phyloP scores from a whole-genome alignment of 331 rosid genomes.

The Rosa hybrid region DNA sequence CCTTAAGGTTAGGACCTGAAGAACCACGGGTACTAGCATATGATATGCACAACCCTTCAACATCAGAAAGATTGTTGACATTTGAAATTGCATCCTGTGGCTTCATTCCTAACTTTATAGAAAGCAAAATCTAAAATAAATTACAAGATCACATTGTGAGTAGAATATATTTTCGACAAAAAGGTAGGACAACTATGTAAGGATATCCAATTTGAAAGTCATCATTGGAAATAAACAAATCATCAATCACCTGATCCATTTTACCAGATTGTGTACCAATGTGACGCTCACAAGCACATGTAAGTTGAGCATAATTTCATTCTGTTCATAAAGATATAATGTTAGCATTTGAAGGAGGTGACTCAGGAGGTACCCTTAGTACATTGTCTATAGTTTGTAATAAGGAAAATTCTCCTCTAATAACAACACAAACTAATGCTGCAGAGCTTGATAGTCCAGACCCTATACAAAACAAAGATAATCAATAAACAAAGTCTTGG shows the following conservation, averaged over 20 bases:
- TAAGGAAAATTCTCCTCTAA: slow-evolving; percentile 66
- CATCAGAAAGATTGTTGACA: slow-evolving; percentile 82
- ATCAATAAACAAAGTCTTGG: too few relatives aligned
- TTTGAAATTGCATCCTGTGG: slow-evolving; percentile 59
- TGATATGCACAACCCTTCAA: slow-evolving; percentile 79
- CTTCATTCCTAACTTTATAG: slow-evolving; percentile 88
- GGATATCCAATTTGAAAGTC: too few relatives aligned
- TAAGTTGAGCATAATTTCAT: slow-evolving; percentile 72
- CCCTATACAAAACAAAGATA: too few relatives aligned
- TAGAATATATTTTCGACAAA: too few relatives aligned
- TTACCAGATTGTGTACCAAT: slow-evolving; percentile 96
- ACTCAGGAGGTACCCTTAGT: too few relatives aligned
- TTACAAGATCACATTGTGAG: too few relatives aligned
- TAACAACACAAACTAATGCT: slow-evolving; percentile 92
- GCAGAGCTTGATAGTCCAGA: slow-evolving; percentile 97
- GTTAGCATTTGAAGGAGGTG: too few relatives aligned
- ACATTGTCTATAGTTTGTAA: too few relatives aligned
- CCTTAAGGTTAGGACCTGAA: too few relatives aligned
- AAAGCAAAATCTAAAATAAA: slow-evolving; percentile 28
- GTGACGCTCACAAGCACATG: slow-evolving; percentile 87
- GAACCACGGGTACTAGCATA: slow-evolving; percentile 62
- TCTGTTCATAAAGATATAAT: too few relatives aligned
- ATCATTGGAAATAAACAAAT: too few relatives aligned
- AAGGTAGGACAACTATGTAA: too few relatives aligned
- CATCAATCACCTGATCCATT: slow-evolving; percentile 62